phyloP scores from a whole-genome alignment of 1,284 basidiomycete species.

The Ustilago lituana region DNA sequence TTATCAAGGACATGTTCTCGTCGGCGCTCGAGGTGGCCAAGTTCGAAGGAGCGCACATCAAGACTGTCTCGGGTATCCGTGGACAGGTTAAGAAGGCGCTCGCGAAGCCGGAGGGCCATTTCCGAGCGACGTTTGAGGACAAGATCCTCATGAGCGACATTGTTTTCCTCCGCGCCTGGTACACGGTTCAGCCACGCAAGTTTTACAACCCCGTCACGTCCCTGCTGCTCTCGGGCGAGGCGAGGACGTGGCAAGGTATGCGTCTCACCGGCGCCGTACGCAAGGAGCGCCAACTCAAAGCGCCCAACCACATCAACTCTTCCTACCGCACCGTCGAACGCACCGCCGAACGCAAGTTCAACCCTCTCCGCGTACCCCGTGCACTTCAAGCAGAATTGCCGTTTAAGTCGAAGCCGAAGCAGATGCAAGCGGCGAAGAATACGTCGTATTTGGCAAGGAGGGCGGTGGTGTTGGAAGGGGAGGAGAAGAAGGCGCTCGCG shows the following conservation, averaged over 20 bases:
- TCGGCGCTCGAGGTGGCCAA: conserved; percentile 93
- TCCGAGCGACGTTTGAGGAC: conserved; percentile 96
- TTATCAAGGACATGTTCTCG: conserved; percentile 97
- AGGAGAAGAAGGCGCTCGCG: conserved; percentile 91
- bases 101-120: conserved; percentile 91
- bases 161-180: conserved; percentile 95
- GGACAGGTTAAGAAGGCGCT: conserved; percentile 97
- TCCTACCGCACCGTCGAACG: conserved; percentile 81
- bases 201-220: conserved; percentile 98
- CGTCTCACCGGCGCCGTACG: conserved; percentile 92
- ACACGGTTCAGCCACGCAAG: conserved; percentile 90
- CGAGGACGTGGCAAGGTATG: conserved; percentile 75
- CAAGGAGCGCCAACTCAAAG: conserved; percentile 82
- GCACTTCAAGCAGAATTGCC: conserved; percentile 89
- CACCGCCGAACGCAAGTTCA: conserved; percentile 79
- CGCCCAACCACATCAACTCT: conserved; percentile 82
- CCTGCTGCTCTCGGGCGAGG: conserved; percentile 71
- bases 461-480: conserved; percentile 91
- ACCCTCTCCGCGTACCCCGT: conserved; percentile 86
- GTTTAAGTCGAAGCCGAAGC: conserved; percentile 89
- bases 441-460: conserved; percentile 71
- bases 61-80: conserved; percentile 93
- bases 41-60: conserved; percentile 95
- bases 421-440: conserved; percentile 72
- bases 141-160: conserved; percentile 97